A percentile compares a stretch with the other conserved stretches of the same genome.
Conservation (phyloP, 2,329 filamentous ascomycete species). For the Eutypa lata region DNA sequence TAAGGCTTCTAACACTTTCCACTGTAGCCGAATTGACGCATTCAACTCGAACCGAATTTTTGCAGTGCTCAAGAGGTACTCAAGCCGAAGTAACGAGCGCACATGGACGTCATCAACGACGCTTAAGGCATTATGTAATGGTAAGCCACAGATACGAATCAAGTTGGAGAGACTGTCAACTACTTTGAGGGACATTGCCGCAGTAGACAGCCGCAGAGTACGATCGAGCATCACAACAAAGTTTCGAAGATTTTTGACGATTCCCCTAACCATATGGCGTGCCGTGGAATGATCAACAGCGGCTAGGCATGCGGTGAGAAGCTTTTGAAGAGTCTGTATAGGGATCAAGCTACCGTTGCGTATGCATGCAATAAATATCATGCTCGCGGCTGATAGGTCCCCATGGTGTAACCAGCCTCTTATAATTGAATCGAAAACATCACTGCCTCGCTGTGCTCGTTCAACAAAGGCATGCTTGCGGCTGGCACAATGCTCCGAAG, state of each 20-base stretch:
- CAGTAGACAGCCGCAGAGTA: conserved; percentile 11
- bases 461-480: conserved; percentile 31
- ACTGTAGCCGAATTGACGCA: conserved; percentile 6
- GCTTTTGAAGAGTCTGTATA: conserved; percentile 20
- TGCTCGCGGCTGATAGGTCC: conserved; percentile 22
- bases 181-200: conserved; percentile 11
- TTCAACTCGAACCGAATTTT: conserved; percentile 13
- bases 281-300: conserved; percentile 16
- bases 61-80: conserved; percentile 7
- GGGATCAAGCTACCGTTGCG: conserved; percentile 17
- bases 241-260: conserved; percentile 15
- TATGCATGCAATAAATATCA: conserved; percentile 25
- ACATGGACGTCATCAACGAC: conserved; percentile 4
- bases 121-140: conserved; percentile 11
- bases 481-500: conserved; percentile 26
- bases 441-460: conserved; percentile 34
- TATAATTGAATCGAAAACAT: conserved; percentile 44
- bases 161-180: conserved; percentile 19
- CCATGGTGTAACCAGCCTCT: conserved; percentile 46
- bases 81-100: conserved; percentile 4
- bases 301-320: conserved; percentile 21
- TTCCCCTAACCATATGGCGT: conserved; percentile 21
- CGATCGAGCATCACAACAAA: conserved; percentile 17
- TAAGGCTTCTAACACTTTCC: conserved; percentile 2
- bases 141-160: conserved; percentile 21